These are phyloP conservation scores for Gentiana straminea DNA, from an alignment of 257 asterid genomes.

Conservation along the genomic window DNA sequence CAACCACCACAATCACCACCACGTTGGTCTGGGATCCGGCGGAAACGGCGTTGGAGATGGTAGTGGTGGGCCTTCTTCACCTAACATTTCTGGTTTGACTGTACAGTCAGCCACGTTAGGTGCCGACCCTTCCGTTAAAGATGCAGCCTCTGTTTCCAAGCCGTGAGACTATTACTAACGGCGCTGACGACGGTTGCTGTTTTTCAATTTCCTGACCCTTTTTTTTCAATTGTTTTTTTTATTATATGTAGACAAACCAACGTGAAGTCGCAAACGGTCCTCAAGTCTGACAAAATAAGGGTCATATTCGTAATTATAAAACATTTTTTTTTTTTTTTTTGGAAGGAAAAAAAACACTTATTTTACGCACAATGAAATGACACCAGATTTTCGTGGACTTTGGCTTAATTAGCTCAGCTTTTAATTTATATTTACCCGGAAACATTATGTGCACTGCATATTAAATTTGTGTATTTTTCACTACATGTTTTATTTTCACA, in stretches of 20 bases:
- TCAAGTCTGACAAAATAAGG: slow-evolving; percentile 50
- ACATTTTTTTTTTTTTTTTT: too few relatives aligned
- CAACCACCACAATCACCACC: slow-evolving; percentile 18
- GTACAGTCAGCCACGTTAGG: slow-evolving; percentile 53
- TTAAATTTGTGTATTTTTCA: too few relatives aligned
- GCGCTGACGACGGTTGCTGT: slow-evolving; percentile 14
- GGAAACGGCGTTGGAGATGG: slow-evolving; percentile 9
- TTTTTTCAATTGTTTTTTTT: background rate
- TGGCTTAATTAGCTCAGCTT: too few relatives aligned
- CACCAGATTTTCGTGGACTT: too few relatives aligned
- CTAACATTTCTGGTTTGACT: slow-evolving; percentile 60
- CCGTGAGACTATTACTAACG: slow-evolving; percentile 17
- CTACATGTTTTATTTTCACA: too few relatives aligned
- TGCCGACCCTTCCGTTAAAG: slow-evolving; percentile 32
- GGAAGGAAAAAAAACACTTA: too few relatives aligned
- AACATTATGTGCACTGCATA: too few relatives aligned
- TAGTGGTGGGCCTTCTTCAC: slow-evolving; percentile 50
- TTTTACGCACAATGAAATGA: too few relatives aligned
- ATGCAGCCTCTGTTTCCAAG: slow-evolving; percentile 42
- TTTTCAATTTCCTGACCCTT: background rate
- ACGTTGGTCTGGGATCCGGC: slow-evolving; percentile 2
- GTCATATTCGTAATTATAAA: slow-evolving; percentile 8
- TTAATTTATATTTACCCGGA: too few relatives aligned
- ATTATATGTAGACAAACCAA: background rate
- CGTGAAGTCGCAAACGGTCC: slow-evolving; percentile 14